Conservation (phyloP, 345 rosid species). For the Psidium guajava region DNA sequence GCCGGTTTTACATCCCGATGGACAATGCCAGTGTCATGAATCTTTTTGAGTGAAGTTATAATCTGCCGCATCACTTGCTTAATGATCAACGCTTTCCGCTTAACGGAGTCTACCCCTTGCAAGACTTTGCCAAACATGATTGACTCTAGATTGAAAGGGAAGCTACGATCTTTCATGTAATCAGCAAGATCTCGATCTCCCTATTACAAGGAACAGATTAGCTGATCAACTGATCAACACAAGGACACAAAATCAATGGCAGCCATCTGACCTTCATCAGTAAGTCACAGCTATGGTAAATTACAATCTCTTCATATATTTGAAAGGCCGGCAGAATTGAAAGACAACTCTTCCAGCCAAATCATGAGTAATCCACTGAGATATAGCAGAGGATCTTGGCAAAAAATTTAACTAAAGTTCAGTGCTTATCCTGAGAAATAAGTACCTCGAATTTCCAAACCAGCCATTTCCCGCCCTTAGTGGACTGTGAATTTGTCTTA, state of each 20-base stretch:
- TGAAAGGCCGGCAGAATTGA: neutral
- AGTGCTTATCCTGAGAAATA: neutral
- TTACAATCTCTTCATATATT: slow-evolving; percentile 1
- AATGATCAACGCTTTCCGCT: slow-evolving; percentile 72
- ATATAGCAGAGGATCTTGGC: neutral
- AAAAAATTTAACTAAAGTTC: neutral
- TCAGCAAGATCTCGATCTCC: slow-evolving; percentile 80
- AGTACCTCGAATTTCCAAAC: slow-evolving; percentile 97
- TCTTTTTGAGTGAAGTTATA: slow-evolving; percentile 72
- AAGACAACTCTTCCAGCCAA: neutral
- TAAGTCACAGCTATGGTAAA: neutral
- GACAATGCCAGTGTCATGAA: slow-evolving; percentile 89
- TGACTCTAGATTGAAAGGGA: slow-evolving; percentile 79
- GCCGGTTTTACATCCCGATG: slow-evolving; percentile 92
- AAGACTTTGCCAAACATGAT: slow-evolving; percentile 77
- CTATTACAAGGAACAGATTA: slow-evolving; percentile 32
- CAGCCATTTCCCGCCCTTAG: slow-evolving; percentile 90
- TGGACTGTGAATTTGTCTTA: slow-evolving; percentile 44
- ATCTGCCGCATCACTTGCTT: slow-evolving; percentile 94
- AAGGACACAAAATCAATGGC: neutral
- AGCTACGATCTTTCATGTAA: slow-evolving; percentile 80
- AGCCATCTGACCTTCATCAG: neutral
- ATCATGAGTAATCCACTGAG: neutral
- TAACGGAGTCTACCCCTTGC: slow-evolving; percentile 61
- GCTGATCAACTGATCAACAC: slow-evolving; percentile 23